Conservation (phyloP, 495 filamentous ascomycete genomes). For the Xylaria flabelliformis region DNA sequence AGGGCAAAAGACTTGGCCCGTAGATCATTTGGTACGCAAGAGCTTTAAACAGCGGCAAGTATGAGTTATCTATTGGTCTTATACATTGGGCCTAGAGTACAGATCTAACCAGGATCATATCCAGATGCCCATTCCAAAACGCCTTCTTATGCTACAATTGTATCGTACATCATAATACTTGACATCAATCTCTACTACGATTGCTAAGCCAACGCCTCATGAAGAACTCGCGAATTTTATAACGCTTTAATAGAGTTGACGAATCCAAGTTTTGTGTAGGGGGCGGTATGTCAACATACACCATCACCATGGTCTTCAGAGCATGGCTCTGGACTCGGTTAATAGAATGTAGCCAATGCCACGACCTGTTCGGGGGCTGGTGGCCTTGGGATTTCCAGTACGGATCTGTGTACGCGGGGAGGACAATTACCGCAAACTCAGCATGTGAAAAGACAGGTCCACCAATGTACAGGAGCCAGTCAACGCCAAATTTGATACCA, state of each 20-base stretch:
- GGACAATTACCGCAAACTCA: constrained; percentile 83
- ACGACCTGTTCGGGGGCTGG: constrained; percentile 60
- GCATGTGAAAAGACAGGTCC: constrained; percentile 94
- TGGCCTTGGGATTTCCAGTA: constrained; percentile 69
- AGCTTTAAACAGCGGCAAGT: background rate
- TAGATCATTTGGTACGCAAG: too few species aligned
- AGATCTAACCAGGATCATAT: background rate
- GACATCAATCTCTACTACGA: constrained; percentile 54
- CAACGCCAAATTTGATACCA: constrained; percentile 93
- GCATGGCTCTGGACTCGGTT: constrained; percentile 92
- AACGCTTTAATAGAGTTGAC: constrained; percentile 67
- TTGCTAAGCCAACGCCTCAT: constrained; percentile 86
- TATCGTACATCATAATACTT: background rate
- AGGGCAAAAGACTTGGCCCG: too few species aligned
- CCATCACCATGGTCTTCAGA: constrained; percentile 83
- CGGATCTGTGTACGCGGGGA: constrained; percentile 79
- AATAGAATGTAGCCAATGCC: constrained; percentile 93
- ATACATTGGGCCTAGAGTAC: background rate
- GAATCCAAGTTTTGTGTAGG: constrained; percentile 58
- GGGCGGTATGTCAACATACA: constrained; percentile 89
- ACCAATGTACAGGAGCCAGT: constrained; percentile 93
- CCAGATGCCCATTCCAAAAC: background rate
- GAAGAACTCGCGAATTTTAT: constrained; percentile 81
- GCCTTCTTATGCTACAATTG: constrained; percentile 4
- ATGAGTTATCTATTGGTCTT: background rate